Evolutionary conservation across 768 basidiomycete genomes (phyloP).

Genomic region (Terana coerulea): DNA sequence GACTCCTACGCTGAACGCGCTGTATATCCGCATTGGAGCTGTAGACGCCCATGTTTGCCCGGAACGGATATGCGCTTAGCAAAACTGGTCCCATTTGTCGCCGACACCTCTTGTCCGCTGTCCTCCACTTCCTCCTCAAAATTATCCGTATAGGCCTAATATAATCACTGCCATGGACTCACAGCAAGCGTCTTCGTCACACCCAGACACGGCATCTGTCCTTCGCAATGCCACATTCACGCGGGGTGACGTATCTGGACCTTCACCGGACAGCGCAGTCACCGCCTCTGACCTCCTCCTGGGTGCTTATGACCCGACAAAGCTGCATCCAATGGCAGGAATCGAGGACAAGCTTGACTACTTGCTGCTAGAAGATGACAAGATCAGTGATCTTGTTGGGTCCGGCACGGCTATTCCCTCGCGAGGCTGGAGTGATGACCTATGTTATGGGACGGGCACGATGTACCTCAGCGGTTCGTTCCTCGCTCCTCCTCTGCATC

Average conservation of each 20-base stretch:
- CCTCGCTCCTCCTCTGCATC: slow-evolving; percentile 51
- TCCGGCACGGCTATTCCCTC: slow-evolving; percentile 88
- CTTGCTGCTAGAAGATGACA: slow-evolving; percentile 93
- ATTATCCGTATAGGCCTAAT: slow-evolving; percentile 5
- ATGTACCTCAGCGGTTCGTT: slow-evolving; percentile 96
- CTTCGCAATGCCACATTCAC: slow-evolving; percentile 25
- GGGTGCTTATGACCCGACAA: slow-evolving; percentile 86
- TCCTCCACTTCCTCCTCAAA: slow-evolving; percentile 11
- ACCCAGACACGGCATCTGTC: slow-evolving; percentile 18
- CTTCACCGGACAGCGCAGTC: slow-evolving; percentile 31
- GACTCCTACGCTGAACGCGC: not conserved
- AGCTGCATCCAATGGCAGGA: slow-evolving; percentile 90
- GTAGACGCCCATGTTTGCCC: slow-evolving; percentile 1
- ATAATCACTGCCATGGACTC: slow-evolving; percentile 5
- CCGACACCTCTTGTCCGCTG: slow-evolving; percentile 10
- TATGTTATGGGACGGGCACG: slow-evolving; percentile 98
- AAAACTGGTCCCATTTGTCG: slow-evolving; percentile 8
- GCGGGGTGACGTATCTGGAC: slow-evolving; percentile 8
- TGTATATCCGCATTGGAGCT: not conserved
- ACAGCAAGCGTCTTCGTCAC: slow-evolving; percentile 5
- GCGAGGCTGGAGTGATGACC: slow-evolving; percentile 97
- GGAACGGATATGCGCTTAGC: slow-evolving; percentile 2
- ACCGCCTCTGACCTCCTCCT: slow-evolving; percentile 86
- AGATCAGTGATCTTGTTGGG: slow-evolving; percentile 87
- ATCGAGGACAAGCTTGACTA: slow-evolving; percentile 95